phyloP scores from a whole-genome alignment of 495 filamentous ascomycete species.

The Hypoxylon fuscum region DNA sequence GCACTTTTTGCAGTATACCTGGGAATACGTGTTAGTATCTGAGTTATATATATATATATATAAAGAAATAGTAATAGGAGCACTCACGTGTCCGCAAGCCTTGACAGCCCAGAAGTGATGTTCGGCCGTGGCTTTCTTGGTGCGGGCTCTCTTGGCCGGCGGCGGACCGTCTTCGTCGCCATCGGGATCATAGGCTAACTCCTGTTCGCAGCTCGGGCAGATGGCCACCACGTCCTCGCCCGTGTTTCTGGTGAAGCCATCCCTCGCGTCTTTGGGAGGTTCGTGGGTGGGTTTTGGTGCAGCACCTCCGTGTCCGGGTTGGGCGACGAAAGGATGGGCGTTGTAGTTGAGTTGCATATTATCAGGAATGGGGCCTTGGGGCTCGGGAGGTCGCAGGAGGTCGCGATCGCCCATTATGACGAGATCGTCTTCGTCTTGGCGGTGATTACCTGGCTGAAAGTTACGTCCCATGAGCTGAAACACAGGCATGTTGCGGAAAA shows the following conservation, averaged over 20 bases:
- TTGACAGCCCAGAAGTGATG: conserved; percentile 62
- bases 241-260: conserved; percentile 55
- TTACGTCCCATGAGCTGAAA: conserved; percentile 15
- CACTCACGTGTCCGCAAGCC: conserved; percentile 58
- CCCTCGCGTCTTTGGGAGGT: conserved; percentile 45
- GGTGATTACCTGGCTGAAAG: neutral
- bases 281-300: conserved; percentile 44
- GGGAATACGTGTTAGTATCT: conserved; percentile 7
- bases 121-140: conserved; percentile 54
- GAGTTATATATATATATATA: too few relatives aligned
- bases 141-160: conserved; percentile 49
- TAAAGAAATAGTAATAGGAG: neutral
- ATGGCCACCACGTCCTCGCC: conserved; percentile 51
- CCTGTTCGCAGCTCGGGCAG: conserved; percentile 58
- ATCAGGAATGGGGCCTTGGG: conserved; percentile 3
- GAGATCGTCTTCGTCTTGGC: conserved; percentile 48
- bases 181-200: conserved; percentile 56
- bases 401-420: conserved; percentile 45
- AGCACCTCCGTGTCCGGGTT: conserved; percentile 9
- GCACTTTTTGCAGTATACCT: conserved; percentile 60
- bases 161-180: conserved; percentile 30
- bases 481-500: conserved; percentile 26
- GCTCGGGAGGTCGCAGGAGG: conserved; percentile 4
- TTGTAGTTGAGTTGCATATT: conserved; percentile 34
- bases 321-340: conserved; percentile 25